Percentiles rank a stretch among this genome's conserved stretches.
Conservation (phyloP, 768 basidiomycete species). For the Rhizopogon sp. region DNA sequence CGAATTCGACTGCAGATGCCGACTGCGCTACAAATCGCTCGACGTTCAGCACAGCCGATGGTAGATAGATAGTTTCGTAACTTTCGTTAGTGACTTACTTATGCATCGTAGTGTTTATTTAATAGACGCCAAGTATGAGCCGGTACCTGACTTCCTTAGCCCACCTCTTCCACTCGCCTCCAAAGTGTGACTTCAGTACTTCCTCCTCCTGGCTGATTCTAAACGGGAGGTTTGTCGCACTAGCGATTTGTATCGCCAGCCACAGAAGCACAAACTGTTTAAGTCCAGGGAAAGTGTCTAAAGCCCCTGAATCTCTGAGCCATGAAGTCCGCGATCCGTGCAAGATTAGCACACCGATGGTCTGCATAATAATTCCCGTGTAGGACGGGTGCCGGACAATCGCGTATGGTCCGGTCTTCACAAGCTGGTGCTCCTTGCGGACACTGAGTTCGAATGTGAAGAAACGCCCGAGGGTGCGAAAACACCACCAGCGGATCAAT, state of each 20-base stretch:
- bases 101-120: not conserved
- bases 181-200: constrained; percentile 24
- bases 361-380: constrained; percentile 1
- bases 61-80: no score
- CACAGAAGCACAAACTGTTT: not conserved
- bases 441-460: constrained; percentile 32
- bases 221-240: not conserved
- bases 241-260: not conserved
- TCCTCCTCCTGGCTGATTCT: constrained; percentile 20
- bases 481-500: constrained; percentile 28
- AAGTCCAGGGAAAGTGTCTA: not conserved
- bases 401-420: constrained; percentile 15
- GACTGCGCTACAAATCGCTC: not conserved
- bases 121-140: constrained; percentile 29
- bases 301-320: constrained; percentile 8
- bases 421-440: constrained; percentile 10
- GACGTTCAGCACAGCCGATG: no score
- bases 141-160: constrained; percentile 21
- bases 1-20: no score
- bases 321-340: constrained; percentile 6
- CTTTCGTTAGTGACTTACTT: no score
- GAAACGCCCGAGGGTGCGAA: constrained; percentile 26
- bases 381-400: constrained; percentile 7
- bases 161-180: constrained; percentile 28
- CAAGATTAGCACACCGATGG: not conserved